phyloP scores from a whole-genome alignment of 495 filamentous ascomycete species.

The Lasiosphaeria miniovina region DNA sequence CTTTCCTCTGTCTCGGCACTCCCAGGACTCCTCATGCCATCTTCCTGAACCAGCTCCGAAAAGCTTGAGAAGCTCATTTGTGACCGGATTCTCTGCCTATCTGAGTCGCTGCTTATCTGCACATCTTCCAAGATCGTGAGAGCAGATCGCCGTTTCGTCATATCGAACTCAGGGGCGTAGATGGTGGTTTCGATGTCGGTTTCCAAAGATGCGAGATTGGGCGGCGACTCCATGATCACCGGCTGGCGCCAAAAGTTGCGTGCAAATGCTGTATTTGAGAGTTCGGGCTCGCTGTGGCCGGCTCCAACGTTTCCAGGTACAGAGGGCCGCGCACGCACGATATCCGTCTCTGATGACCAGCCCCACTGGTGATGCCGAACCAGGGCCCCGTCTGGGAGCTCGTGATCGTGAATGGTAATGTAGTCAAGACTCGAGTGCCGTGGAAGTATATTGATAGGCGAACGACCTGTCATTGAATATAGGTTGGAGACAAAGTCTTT shows the following conservation, averaged over 20 bases:
- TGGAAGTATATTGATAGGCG: neutral
- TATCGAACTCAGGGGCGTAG: neutral
- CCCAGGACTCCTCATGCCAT: neutral
- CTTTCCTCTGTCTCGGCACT: neutral
- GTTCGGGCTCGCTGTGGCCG: constrained; percentile 8
- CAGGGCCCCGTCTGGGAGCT: neutral
- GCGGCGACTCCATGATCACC: constrained; percentile 1
- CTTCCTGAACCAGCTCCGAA: neutral
- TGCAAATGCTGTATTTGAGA: neutral
- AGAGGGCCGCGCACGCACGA: neutral
- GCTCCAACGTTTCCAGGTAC: constrained; percentile 7
- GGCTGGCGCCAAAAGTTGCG: neutral
- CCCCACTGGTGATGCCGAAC: constrained; percentile 6
- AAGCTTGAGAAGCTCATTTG: neutral
- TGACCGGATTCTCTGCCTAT: neutral
- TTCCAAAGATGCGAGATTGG: neutral
- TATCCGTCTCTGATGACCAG: neutral
- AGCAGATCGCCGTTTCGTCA: neutral
- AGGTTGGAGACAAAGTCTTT: constrained; percentile 10
- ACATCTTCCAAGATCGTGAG: neutral
- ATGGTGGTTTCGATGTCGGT: neutral
- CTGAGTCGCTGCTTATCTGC: neutral
- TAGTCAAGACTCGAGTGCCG: neutral
- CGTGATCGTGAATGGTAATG: neutral
- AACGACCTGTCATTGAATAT: neutral